phyloP scores from a whole-genome alignment of 345 rosid species.

The Rubroshorea leprosula region DNA sequence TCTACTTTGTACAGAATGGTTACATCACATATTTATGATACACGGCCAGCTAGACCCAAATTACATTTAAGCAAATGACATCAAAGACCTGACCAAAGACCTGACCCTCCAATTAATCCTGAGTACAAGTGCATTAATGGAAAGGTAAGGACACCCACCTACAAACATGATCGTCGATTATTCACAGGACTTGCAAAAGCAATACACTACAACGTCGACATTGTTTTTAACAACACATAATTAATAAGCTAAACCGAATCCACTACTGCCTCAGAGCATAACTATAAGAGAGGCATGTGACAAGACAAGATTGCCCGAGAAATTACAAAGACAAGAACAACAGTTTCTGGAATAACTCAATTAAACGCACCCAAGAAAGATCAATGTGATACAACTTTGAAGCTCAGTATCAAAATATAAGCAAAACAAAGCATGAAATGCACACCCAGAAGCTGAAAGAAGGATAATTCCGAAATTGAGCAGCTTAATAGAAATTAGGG shows the following conservation, averaged over 20 bases:
- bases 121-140: constrained; percentile 12
- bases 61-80: not conserved
- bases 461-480: constrained; percentile 16
- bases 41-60: constrained; percentile 7
- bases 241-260: not conserved
- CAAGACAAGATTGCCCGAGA: not conserved
- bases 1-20: constrained; percentile 5
- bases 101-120: constrained; percentile 11
- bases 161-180: not conserved
- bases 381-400: not conserved
- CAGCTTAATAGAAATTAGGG: constrained; percentile 10
- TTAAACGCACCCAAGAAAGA: not conserved
- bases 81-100: too few species aligned
- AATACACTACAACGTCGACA: constrained; percentile 2
- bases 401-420: not conserved
- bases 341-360: not conserved
- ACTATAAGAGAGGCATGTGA: not conserved
- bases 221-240: not conserved
- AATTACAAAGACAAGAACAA: not conserved
- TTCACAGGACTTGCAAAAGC: not conserved
- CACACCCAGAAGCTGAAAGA: constrained; percentile 23
- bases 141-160: not conserved
- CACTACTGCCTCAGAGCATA: not conserved
- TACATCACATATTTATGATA: constrained; percentile 18
- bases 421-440: constrained; percentile 11